Conservation (phyloP, 345 rosid species). For the Dipteronia sinensis region DNA sequence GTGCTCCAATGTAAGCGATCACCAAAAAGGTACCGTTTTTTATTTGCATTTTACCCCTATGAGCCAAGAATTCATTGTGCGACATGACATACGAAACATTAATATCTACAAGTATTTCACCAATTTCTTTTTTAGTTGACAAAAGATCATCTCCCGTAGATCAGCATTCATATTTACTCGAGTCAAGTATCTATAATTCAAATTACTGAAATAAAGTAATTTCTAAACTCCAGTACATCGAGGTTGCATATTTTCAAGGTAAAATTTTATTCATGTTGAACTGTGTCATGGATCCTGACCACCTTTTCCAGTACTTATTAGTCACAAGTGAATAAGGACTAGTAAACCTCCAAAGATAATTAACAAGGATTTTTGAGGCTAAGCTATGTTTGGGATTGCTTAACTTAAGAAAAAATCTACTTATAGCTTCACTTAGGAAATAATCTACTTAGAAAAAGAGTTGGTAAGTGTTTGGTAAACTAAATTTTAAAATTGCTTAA, state of each 20-base stretch:
- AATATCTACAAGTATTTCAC: neutral
- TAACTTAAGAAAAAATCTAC: too few relatives aligned
- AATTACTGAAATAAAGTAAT: neutral
- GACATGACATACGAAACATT: too few relatives aligned
- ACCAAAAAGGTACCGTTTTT: neutral
- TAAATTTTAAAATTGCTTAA: too few relatives aligned
- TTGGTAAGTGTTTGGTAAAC: too few relatives aligned
- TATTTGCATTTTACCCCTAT: constrained; percentile 11
- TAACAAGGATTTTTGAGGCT: too few relatives aligned
- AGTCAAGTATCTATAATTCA: neutral
- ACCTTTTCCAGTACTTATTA: neutral
- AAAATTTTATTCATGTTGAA: constrained; percentile 15
- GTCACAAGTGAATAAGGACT: too few relatives aligned
- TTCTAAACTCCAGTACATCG: neutral
- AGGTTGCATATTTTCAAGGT: too few relatives aligned
- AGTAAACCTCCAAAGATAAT: too few relatives aligned
- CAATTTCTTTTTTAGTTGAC: constrained; percentile 4
- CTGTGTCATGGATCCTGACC: constrained; percentile 22
- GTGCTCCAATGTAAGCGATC: constrained; percentile 2
- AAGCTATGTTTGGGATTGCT: too few relatives aligned
- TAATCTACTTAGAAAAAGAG: too few relatives aligned
- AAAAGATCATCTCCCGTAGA: neutral
- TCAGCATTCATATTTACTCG: neutral
- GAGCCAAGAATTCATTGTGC: neutral
- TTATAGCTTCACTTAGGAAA: too few relatives aligned